Evolutionary conservation across 2,329 filamentous ascomycete genomes (phyloP).

Genomic region (Xylaria sp.): DNA sequence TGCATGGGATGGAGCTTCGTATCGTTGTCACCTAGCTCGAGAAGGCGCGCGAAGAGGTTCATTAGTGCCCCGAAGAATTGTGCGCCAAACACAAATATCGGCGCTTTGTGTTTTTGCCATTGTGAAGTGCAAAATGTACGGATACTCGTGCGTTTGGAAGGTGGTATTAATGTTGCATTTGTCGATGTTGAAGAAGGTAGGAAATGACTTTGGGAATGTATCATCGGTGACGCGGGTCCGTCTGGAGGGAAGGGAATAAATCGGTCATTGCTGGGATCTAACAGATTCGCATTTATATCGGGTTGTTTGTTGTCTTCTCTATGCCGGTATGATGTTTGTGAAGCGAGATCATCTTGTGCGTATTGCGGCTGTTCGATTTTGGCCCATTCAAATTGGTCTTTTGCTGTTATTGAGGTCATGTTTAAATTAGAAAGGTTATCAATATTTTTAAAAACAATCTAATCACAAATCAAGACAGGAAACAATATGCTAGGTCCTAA

Average conservation of each 20-base stretch:
- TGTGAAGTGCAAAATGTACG: constrained; percentile 35
- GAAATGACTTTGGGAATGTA: constrained; percentile 25
- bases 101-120: constrained; percentile 71
- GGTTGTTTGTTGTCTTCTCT: constrained; percentile 17
- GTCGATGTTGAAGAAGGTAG: constrained; percentile 22
- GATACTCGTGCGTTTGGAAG: constrained; percentile 1
- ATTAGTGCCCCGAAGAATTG: constrained; percentile 87
- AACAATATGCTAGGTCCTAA: background rate
- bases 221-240: constrained; percentile 43
- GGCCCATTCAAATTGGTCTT: background rate
- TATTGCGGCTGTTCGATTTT: constrained; percentile 7
- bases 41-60: constrained; percentile 81
- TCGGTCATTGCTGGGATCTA: constrained; percentile 50
- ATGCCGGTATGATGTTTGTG: background rate
- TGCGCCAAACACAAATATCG: constrained; percentile 76
- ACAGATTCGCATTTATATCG: constrained; percentile 32
- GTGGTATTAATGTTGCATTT: constrained; percentile 17
- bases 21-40: constrained; percentile 65
- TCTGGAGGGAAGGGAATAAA: constrained; percentile 55
- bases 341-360: background rate
- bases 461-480: background rate
- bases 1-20: constrained; percentile 81
- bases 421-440: constrained; percentile 1
- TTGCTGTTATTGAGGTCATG: constrained; percentile 24
- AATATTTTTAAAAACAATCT: constrained; percentile 2